Evolutionary conservation across 257 asterid species (phyloP), one percentile per base, ranked within the genome.

Genomic region (Cordia subcordata): DNA sequence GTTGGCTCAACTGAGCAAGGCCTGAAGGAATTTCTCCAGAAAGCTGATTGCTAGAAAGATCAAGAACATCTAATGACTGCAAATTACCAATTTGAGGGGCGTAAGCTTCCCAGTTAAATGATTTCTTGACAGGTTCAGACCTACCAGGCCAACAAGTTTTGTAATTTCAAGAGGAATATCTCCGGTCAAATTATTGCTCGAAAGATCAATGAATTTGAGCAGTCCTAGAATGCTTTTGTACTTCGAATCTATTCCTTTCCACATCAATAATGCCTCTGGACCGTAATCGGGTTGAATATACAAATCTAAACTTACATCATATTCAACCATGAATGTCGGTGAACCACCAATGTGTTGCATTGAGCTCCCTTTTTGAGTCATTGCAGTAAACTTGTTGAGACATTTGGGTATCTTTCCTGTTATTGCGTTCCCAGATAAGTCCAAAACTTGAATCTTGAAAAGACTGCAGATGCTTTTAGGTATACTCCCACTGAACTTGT

Each of bases 11-110:
- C 13, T 37, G 52, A 20, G 72, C 20, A 39, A 73, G 51, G 39
- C 57, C 49, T n/a, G n/a, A 2, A 0, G 79, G 74, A 47, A 73
- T 63, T 3, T 49, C 60, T 13, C 79, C 80, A 1, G 18, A 42
- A 10, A 79, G 53, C 16, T 55, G 45, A 42, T 77, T 77, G 35
- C 68, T 70, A 8, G 80, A 77, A 57, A 70, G 72, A 64, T 77
- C 75, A 9, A 79, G 35, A 27, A 27, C 3, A 1, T 27, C 35
- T 27, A 27, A 27, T 27, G 6, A 27, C 35, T 27, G 3, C 35
- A 27, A 27, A 1, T 27, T 6, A 27, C 35, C 35, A 27, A 27
- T 27, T 27, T 27, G 33, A 35, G n/a, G n/a, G 35, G 35, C 13
- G 79, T 78, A n/a, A 80, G 68, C 8, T 53, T 13, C 55, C 86